Evolutionary conservation across 2,329 filamentous ascomycete genomes (phyloP).

Genomic region (Didymella pomorum): DNA sequence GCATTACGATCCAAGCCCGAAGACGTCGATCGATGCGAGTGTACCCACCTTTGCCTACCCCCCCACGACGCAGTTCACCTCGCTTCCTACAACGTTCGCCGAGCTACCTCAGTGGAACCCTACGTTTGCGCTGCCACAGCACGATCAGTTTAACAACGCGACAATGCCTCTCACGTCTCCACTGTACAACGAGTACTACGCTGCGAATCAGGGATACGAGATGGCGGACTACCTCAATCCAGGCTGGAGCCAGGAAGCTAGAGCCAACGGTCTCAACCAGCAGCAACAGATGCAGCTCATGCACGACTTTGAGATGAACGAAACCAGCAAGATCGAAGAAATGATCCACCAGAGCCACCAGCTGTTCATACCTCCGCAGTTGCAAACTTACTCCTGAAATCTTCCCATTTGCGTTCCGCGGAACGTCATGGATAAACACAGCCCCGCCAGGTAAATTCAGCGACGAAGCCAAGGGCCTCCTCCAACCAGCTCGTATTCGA

Average conservation of each 20-base stretch:
- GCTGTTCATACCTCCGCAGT: conserved; percentile 43
- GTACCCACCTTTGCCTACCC: conserved; percentile 43
- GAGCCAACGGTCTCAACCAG: conserved; percentile 67
- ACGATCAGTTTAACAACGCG: conserved; percentile 39
- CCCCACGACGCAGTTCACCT: conserved; percentile 41
- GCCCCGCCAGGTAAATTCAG: background rate
- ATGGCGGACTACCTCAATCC: conserved; percentile 59
- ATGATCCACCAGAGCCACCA: conserved; percentile 54
- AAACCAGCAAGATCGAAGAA: conserved; percentile 50
- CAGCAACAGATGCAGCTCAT: conserved; percentile 85
- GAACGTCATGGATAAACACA: conserved; percentile 1
- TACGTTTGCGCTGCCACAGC: conserved; percentile 45
- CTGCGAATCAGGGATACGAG: conserved; percentile 47
- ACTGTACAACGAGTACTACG: conserved; percentile 47
- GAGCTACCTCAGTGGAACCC: conserved; percentile 50
- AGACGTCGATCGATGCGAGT: conserved; percentile 38
- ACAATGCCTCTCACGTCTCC: conserved; percentile 39
- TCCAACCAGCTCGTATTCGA: background rate
- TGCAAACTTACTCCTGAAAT: conserved; percentile 39
- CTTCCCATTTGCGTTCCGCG: background rate
- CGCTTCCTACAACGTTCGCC: conserved; percentile 48
- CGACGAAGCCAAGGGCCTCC: background rate
- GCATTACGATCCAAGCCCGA: conserved; percentile 42
- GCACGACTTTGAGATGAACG: conserved; percentile 73
- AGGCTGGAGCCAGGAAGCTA: conserved; percentile 63